Evolutionary conservation across 495 filamentous ascomycete genomes (phyloP), one percentile per base, ranked within the genome.

Genomic region (Daldinia grandis): DNA sequence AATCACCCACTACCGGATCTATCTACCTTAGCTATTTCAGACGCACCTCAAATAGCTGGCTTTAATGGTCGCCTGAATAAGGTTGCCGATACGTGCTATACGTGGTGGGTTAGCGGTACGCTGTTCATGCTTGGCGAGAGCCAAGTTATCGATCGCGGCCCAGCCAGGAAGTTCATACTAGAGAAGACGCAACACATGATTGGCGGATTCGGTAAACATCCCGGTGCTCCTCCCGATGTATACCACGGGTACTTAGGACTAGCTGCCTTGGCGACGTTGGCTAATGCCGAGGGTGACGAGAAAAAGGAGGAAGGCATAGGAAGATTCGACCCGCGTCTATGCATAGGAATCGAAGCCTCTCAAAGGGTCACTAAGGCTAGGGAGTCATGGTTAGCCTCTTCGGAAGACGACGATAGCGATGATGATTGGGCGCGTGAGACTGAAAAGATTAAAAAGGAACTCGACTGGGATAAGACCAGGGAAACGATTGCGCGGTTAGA

Each of bases 31-130:
- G 49, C 70, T 65, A 42, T 78, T 50, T 42, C 78, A 62, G 54
- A 80, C 47, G 57, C 69, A 74, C 44, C 76, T 69, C 69, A 80
- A 7, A 40, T 76, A 84, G 77, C 83, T 6, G 95, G 93, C 24
- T 92, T 96, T 76, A 97, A 95, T 72, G 95, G 95, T 47, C 88
- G 95, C 35, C 87, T 85, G 66, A 97, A 97, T 81, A 99, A 99
- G 76, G 77, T 87, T 12, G 89, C 90, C 19, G 95, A 99, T 80
- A 98, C 95, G 1, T 99, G 95, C 79, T 98, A 99, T 78, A 88
- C 87, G 5, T 99, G 93, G 83, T 99, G 95, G 95, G 91, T 91
- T 2, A 84, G 84, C 28, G 94, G 87, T 10, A 87, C 92, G 5
- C 78, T 98, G 6, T 81, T 82, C 54, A 89, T 93, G 69, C 84